These are phyloP conservation scores for Austropuccinia psidii DNA, from an alignment of 1,284 basidiomycete species.

Conservation along the genomic window DNA sequence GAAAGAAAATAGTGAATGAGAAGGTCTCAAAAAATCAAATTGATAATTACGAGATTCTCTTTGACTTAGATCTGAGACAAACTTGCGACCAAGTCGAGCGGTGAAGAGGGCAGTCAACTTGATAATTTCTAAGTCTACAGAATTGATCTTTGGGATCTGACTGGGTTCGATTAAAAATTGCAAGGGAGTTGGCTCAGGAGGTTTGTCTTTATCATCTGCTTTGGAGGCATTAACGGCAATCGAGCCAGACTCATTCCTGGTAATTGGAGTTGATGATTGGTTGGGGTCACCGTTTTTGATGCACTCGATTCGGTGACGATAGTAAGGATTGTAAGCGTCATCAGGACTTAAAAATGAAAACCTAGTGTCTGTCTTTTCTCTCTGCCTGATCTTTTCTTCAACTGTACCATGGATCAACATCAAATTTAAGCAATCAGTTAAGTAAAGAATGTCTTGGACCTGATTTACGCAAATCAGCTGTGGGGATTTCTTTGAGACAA, in stretches of 20 bases:
- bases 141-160: constrained; percentile 30
- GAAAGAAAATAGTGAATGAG: constrained; percentile 88
- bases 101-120: constrained; percentile 86
- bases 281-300: constrained; percentile 58
- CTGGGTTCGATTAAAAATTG: constrained; percentile 14
- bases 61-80: constrained; percentile 74
- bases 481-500: too few species aligned
- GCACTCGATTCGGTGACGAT: constrained; percentile 75
- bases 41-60: constrained; percentile 91
- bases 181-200: constrained; percentile 38
- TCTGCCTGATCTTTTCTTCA: constrained; percentile 90
- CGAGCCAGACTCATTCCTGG: constrained; percentile 42
- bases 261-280: constrained; percentile 31
- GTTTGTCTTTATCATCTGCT: constrained; percentile 38
- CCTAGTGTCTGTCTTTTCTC: constrained; percentile 86
- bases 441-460: not conserved
- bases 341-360: constrained; percentile 86
- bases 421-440: not conserved
- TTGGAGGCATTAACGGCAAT: constrained; percentile 44
- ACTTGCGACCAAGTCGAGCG: constrained; percentile 78
- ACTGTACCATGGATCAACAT: constrained; percentile 49
- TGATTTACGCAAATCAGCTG: too few species aligned
- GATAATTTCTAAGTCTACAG: constrained; percentile 47
- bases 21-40: constrained; percentile 93
- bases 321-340: constrained; percentile 96